Percentiles rank a stretch among this genome's conserved stretches.
Evolutionary conservation across 1,139 yeast genomes (phyloP).

Genomic region (Chernovozyma aurita): DNA sequence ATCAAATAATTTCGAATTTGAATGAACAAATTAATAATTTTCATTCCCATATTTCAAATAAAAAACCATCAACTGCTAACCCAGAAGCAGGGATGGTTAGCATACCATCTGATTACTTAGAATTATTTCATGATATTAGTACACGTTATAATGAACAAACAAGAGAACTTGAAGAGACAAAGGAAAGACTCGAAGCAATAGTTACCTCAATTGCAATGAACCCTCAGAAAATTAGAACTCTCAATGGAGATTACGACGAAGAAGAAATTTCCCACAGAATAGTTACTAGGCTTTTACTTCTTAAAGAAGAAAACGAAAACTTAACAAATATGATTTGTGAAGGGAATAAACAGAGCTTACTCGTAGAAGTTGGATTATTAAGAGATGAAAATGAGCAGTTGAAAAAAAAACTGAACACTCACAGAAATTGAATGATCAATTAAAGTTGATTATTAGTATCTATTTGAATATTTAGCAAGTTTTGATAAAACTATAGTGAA

Average conservation of each 20-base stretch:
- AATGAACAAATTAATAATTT: slow-evolving; percentile 21
- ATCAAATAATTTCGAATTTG: slow-evolving; percentile 33
- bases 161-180: slow-evolving; percentile 56
- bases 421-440: no score
- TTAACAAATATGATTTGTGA: slow-evolving; percentile 66
- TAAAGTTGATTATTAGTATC: neutral
- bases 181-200: slow-evolving; percentile 58
- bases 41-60: no score
- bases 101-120: slow-evolving; percentile 42
- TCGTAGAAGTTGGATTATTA: slow-evolving; percentile 63
- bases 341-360: slow-evolving; percentile 67
- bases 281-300: slow-evolving; percentile 54
- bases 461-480: neutral
- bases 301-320: slow-evolving; percentile 68
- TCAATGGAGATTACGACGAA: slow-evolving; percentile 60
- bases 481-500: no score
- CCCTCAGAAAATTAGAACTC: slow-evolving; percentile 23
- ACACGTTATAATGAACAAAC: slow-evolving; percentile 48
- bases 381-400: slow-evolving; percentile 30
- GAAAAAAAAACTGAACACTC: slow-evolving; percentile 6
- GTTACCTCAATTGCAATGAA: slow-evolving; percentile 19
- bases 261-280: slow-evolving; percentile 77
- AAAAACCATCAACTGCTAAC: neutral
- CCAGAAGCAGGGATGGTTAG: slow-evolving; percentile 11
- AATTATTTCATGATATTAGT: slow-evolving; percentile 47